Base-by-base conservation (phyloP, 2,329 filamentous ascomycete species). In the Calonectria montana region DNA sequence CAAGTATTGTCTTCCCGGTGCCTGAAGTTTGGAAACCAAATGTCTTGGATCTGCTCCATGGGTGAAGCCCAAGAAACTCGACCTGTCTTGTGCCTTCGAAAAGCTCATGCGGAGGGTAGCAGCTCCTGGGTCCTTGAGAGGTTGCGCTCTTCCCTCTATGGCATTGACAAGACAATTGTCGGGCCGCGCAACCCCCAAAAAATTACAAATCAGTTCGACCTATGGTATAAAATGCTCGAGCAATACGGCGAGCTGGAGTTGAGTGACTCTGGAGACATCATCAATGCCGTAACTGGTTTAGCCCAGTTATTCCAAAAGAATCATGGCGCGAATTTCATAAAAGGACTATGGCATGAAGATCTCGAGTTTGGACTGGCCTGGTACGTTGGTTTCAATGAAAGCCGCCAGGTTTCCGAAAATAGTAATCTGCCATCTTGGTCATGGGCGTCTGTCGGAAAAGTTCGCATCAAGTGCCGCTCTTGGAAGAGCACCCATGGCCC, bases 371-470 rank as follows among this genome's bases (percentile, higher is more conserved):
- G 69, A 2, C 57, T 71, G 12, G 48, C 47, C 2, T 71, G 69
- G 69, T 71, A 71, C 27, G 69, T 65, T 23, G 7, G 25, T 12
- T 21, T 43, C 6, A 68, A 68, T 10, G 69, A 71, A 1, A 18
- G 21, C n/a, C 61, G 73, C 4, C 16, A 23, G 8, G 55, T 69
- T 1, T 62, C 43, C 3, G 18, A 65, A 10, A n/a, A 55, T 4
- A 2, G 3, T 1, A 7, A 59, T 8, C 61, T 45, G 4, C 69
- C 73, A 15, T 69, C 73, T 29, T 74, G 73, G 73, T 62, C 71
- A 15, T 74, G 73, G 73, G 65, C 73, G 2, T 73, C 73, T 16
- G 71, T 71, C 3, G 73, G 73, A 1, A 74, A 74, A 48, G 65
- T 73, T 2, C 68, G 71, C 4, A 50, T 74, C 27, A 45, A 55